Evolutionary conservation across 2,329 filamentous ascomycete genomes (phyloP), one percentile per base, ranked within the genome.

Genomic region (Ilyonectria sp.): DNA sequence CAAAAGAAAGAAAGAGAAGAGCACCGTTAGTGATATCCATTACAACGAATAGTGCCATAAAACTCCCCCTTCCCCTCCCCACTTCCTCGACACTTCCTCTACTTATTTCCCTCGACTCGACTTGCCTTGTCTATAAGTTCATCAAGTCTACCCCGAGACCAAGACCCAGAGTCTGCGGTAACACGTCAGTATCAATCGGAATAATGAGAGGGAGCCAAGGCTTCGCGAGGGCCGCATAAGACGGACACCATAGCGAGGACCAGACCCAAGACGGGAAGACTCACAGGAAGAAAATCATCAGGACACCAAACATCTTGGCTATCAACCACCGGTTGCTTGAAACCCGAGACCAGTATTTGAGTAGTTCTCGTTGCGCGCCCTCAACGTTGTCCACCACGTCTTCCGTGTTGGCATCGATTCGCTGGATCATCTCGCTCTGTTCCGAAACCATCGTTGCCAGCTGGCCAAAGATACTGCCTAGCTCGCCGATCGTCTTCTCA

Each of bases 331-430:
- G 88, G 84, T 99, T 99, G 69, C 95, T 94, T 63, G 94, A 96
- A 31, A 98, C 95, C 46, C 95, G 89, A 31, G 90, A 92, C 95
- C 96, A 99, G 82, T 98, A 99, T 81, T 98, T 98, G 83, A 99
- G 90, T 77, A 99, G 80, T 82, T 99, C 95, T 70, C 95, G 88
- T 79, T 99, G 96, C 6, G 96, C 96, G 19, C 96, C 96, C 77
- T 97, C 90, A n/a, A 99, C 95, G 75, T 99, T 99, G 77, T 98
- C 95, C 61, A 99, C 95, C 6, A 99, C 94, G 75, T 98, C 95
- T 78, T 99, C 96, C 1, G 95, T 98, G 81, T 98, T 98, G 71
- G 95, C 95, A 76, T 98, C 95, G 77, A 98, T 98, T 56, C 95
- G 88, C 82, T 98, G 94, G 72, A 99, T 97, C 92, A 97, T 97